phyloP scores from a whole-genome alignment of 192 early-diverging fungal genomes.

The Podila epigama region DNA sequence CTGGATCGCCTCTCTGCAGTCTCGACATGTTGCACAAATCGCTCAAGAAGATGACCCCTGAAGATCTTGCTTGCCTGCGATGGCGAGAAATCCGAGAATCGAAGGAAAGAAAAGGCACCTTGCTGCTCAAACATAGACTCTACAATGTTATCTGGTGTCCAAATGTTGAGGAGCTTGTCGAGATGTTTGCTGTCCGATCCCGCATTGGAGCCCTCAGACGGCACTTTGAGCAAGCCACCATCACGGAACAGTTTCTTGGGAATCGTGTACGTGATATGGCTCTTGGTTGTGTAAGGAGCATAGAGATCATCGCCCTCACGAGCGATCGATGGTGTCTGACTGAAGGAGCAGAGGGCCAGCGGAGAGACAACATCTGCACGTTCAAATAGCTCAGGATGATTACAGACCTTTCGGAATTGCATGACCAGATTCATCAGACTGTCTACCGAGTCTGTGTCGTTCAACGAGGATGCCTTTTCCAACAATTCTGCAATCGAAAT shows the following conservation, averaged over 20 bases:
- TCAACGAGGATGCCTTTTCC: constrained; percentile 68
- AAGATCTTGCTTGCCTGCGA: constrained; percentile 54
- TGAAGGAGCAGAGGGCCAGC: constrained; percentile 65
- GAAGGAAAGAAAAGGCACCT: constrained; percentile 64
- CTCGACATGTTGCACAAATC: constrained; percentile 54
- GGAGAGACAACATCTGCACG: constrained; percentile 84
- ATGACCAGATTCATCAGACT: constrained; percentile 94
- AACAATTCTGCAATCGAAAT: constrained; percentile 80
- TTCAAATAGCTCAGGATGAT: constrained; percentile 89
- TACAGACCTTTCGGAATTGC: constrained; percentile 92
- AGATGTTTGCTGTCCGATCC: constrained; percentile 55
- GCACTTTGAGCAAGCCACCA: constrained; percentile 59
- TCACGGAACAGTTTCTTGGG: constrained; percentile 75
- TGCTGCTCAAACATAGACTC: constrained; percentile 51
- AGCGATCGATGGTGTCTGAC: constrained; percentile 64
- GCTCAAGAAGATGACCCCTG: constrained; percentile 38
- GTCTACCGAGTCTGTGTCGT: constrained; percentile 75
- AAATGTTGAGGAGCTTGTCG: constrained; percentile 63
- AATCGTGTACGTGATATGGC: constrained; percentile 66
- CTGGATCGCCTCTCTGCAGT: constrained; percentile 26
- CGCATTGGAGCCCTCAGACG: constrained; percentile 49
- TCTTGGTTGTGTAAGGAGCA: constrained; percentile 68
- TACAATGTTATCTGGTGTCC: constrained; percentile 61
- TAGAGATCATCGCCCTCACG: constrained; percentile 67
- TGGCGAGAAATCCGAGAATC: constrained; percentile 58